Evolutionary conservation across 345 rosid species (phyloP), one percentile per base, ranked within the genome.

Genomic region (Gossypium bickii): DNA sequence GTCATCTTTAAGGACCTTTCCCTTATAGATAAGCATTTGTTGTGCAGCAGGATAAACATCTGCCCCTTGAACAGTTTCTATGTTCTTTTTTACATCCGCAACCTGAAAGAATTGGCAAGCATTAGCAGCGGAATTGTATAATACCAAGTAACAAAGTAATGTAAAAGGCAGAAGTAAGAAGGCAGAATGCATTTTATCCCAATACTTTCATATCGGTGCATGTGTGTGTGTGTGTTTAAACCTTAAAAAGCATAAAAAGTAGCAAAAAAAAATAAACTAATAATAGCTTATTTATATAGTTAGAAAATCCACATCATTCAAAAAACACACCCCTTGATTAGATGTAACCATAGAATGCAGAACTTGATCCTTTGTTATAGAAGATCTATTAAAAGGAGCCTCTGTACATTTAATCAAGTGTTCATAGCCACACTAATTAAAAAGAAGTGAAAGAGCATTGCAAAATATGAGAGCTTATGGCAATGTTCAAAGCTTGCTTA

Each of bases 21-120:
- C 97, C 80, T 92, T 94, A 79, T 90, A 62, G 78, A 94, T 92
- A 58, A 94, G 94, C 94, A 94, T 89, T 76, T 76, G 94, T 49
- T 83, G 89, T 38, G 81, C 78, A 73, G 97, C 92, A 62, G 97
- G 97, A 76, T 87, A 94, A 66, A 82, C 80, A 72, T 80, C 86
- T 7, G 82, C 81, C 24, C 98, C 97, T 81, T 90, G 92, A 18
- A 76, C 79, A 63, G 83, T 79, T 85, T 92, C 97, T 73, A 92
- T 92, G 44, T 70, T 86, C 85, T 80, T 90, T 79, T 94, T 94
- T 55, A 94, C 92, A 80, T 89, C 94, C 64, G 83, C 71, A 75
- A 92, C 87, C 97, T 94, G 80, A 47, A 17, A 34, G 55, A 77
- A 59, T 12, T 45, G 8, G n/a, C 15, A 18, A 61, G 2, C 16